Percentiles rank a stretch among this genome's conserved stretches.
phyloP scores from a whole-genome alignment of 2,329 filamentous ascomycete species.

The Penicillium polonicum region DNA sequence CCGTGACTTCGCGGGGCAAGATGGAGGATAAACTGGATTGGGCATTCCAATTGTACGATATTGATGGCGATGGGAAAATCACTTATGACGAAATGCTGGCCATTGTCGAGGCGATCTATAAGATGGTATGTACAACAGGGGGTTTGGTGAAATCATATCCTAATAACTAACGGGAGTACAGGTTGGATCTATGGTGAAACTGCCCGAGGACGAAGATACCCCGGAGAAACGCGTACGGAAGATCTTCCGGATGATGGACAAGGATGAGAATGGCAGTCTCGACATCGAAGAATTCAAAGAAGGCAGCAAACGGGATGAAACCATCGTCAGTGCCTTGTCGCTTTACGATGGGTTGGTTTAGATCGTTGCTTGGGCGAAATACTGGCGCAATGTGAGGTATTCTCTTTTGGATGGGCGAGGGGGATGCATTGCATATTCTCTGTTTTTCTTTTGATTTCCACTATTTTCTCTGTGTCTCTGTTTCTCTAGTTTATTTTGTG shows the following conservation, averaged over 20 bases:
- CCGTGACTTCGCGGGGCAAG: conserved; percentile 93
- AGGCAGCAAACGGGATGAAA: conserved; percentile 97
- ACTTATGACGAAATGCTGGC: conserved; percentile 98
- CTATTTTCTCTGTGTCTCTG: neutral
- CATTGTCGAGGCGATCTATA: conserved; percentile 99
- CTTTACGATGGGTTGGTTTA: conserved; percentile 94
- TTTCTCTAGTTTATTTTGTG: conserved; percentile 1
- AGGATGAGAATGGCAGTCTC: conserved; percentile 96
- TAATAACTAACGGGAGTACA: conserved; percentile 40
- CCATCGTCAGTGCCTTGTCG: conserved; percentile 93
- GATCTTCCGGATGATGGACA: conserved; percentile 99
- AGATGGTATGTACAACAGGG: conserved; percentile 69
- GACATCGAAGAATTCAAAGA: conserved; percentile 99
- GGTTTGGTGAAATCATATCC: neutral
- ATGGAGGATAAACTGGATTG: conserved; percentile 99
- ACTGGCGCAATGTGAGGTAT: conserved; percentile 21
- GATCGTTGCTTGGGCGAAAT: conserved; percentile 19
- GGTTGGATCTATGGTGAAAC: conserved; percentile 98
- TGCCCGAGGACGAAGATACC: conserved; percentile 97
- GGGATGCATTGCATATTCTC: conserved; percentile 7
- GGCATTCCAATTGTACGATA: conserved; percentile 99
- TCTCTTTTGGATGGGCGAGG: conserved; percentile 8
- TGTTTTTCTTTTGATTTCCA: neutral
- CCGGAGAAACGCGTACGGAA: conserved; percentile 97
- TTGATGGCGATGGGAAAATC: conserved; percentile 98